Conservation (phyloP, 2,329 filamentous ascomycete species). For the Nothophaeocryptopus gaeumannii region DNA sequence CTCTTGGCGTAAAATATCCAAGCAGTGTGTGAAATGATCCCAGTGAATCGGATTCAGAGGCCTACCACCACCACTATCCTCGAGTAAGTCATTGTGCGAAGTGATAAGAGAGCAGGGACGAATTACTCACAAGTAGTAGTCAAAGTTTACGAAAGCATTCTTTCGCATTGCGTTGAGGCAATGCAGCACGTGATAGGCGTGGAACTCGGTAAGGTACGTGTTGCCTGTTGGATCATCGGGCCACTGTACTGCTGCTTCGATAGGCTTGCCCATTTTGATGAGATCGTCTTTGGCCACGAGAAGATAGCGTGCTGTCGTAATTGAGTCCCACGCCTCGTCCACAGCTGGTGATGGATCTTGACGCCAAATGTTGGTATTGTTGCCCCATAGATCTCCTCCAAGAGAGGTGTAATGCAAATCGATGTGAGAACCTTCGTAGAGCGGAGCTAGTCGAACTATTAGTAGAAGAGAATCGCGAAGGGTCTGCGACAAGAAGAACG, state of each 20-base stretch:
- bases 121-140: background rate
- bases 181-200: background rate
- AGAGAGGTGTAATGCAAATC: background rate
- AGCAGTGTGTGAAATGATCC: constrained; percentile 2
- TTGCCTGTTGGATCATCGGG: background rate
- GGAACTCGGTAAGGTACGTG: background rate
- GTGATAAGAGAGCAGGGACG: too few species aligned
- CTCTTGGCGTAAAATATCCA: constrained; percentile 8
- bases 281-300: background rate
- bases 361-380: background rate
- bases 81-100: too few species aligned
- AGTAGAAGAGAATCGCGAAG: background rate
- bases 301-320: background rate
- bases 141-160: background rate
- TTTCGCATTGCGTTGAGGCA: background rate
- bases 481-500: background rate
- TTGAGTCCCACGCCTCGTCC: constrained; percentile 4
- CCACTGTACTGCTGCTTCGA: background rate
- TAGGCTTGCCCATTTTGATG: background rate
- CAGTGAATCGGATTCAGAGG: constrained; percentile 3
- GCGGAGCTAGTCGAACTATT: background rate
- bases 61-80: background rate
- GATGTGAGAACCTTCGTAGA: background rate
- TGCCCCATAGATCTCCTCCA: background rate
- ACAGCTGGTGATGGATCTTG: constrained; percentile 3